Conservation (phyloP, 306 rosid species). For the Canavalia ensiformis region DNA sequence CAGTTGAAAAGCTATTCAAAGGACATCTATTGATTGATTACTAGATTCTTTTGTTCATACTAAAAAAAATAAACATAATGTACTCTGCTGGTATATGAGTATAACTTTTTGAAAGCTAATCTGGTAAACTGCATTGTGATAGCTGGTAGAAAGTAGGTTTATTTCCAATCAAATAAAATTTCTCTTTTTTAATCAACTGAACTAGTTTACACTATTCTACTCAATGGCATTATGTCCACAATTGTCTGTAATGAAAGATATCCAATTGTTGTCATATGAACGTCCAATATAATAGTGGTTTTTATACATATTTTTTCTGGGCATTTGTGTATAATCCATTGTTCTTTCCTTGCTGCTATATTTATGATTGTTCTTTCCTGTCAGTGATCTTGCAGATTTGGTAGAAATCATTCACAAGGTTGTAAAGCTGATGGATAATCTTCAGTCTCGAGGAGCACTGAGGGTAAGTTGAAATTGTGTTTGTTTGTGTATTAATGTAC, state of each 20-base stretch:
- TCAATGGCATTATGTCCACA: not conserved
- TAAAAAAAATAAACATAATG: slow-evolving; percentile 5
- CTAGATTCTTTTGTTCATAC: slow-evolving; percentile 14
- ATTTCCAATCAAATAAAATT: slow-evolving; percentile 7
- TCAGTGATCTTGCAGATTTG: slow-evolving; percentile 92
- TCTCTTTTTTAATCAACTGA: slow-evolving; percentile 30
- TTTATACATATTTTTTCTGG: slow-evolving; percentile 6
- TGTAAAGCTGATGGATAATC: slow-evolving; percentile 76
- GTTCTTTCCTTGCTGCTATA: slow-evolving; percentile 36
- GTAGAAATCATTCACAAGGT: slow-evolving; percentile 81
- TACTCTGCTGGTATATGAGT: slow-evolving; percentile 6
- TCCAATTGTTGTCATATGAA: slow-evolving; percentile 6
- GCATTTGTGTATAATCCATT: slow-evolving; percentile 5
- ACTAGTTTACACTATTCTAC: not conserved
- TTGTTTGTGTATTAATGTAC: not conserved
- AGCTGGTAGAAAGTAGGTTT: slow-evolving; percentile 6
- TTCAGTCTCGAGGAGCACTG: slow-evolving; percentile 86
- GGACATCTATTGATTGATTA: slow-evolving; percentile 15
- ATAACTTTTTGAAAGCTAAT: slow-evolving; percentile 22
- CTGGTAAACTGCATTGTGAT: slow-evolving; percentile 1
- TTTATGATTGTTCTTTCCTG: slow-evolving; percentile 46
- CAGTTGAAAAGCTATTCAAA: slow-evolving; percentile 30
- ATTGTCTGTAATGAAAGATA: slow-evolving; percentile 15
- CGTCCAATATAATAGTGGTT: not conserved
- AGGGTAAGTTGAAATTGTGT: slow-evolving; percentile 66